Percentiles rank a stretch among this genome's conserved stretches.
phyloP scores from a whole-genome alignment of 345 rosid species.

The Acer yangbiense region DNA sequence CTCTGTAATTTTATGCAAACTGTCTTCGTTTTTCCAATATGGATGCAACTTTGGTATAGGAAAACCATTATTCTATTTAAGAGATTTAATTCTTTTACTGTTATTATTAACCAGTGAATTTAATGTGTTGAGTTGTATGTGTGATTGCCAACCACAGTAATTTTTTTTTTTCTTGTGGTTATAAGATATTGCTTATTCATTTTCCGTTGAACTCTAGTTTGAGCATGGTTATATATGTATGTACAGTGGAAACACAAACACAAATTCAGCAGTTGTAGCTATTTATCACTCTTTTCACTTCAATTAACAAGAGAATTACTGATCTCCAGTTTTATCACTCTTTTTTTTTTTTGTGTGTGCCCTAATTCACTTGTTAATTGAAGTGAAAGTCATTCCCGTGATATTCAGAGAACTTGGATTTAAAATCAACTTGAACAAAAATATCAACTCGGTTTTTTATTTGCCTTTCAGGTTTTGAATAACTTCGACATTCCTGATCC shows the following conservation, averaged over 20 bases:
- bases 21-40: no score
- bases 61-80: not conserved
- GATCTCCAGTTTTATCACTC: not conserved
- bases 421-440: not conserved
- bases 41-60: not conserved
- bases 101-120: not conserved
- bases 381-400: not conserved
- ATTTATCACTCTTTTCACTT: not conserved
- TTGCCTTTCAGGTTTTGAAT: conserved; percentile 59
- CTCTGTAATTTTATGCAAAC: no score
- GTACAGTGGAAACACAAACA: not conserved
- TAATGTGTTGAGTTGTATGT: not conserved
- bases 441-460: not conserved
- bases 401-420: not conserved
- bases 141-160: no score
- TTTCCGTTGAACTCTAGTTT: not conserved
- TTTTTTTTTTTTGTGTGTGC: not conserved
- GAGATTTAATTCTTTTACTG: not conserved
- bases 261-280: not conserved
- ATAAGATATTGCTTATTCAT: not conserved
- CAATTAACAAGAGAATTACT: no score
- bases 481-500: conserved; percentile 82
- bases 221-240: no score
- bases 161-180: not conserved
- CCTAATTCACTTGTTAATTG: not conserved